These are phyloP conservation scores for Trypethelium eluteriae DNA, from an alignment of 495 filamentous ascomycete genomes.

Conservation along the genomic window DNA sequence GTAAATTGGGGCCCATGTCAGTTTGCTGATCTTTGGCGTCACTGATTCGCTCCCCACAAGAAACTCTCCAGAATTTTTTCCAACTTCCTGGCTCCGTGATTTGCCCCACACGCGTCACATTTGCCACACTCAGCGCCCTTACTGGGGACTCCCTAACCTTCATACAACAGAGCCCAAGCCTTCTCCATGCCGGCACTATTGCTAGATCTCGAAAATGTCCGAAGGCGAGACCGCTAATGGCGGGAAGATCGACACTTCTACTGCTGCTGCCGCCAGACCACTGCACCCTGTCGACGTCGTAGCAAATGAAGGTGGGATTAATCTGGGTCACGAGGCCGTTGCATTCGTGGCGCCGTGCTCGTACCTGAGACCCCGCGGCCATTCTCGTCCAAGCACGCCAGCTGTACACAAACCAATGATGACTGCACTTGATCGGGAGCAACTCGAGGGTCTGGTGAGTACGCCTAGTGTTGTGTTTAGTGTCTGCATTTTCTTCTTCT, in stretches of 20 bases:
- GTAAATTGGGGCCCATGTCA: background rate
- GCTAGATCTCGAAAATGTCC: background rate
- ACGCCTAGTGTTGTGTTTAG: conserved; percentile 12
- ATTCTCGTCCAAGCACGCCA: conserved; percentile 47
- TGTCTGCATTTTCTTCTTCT: conserved; percentile 11
- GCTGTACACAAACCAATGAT: conserved; percentile 43
- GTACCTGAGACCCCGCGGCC: conserved; percentile 62
- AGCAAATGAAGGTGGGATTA: background rate
- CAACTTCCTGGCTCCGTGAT: conserved; percentile 2
- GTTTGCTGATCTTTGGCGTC: background rate
- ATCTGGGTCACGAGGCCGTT: background rate
- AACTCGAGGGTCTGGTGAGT: conserved; percentile 86
- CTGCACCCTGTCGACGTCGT: background rate
- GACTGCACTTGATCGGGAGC: conserved; percentile 78
- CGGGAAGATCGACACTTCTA: background rate
- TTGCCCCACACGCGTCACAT: conserved; percentile 14
- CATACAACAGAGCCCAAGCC: background rate
- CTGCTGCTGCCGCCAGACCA: background rate
- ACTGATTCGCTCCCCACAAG: background rate
- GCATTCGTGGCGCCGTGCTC: conserved; percentile 74
- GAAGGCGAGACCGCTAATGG: background rate
- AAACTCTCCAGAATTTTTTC: background rate
- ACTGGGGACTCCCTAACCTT: too few relatives aligned
- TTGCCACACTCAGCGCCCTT: conserved; percentile 1
- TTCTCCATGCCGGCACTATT: conserved; percentile 7